Evolutionary conservation across 768 basidiomycete genomes (phyloP), one percentile per base, ranked within the genome.

Genomic region (Naganishia randhawae): DNA sequence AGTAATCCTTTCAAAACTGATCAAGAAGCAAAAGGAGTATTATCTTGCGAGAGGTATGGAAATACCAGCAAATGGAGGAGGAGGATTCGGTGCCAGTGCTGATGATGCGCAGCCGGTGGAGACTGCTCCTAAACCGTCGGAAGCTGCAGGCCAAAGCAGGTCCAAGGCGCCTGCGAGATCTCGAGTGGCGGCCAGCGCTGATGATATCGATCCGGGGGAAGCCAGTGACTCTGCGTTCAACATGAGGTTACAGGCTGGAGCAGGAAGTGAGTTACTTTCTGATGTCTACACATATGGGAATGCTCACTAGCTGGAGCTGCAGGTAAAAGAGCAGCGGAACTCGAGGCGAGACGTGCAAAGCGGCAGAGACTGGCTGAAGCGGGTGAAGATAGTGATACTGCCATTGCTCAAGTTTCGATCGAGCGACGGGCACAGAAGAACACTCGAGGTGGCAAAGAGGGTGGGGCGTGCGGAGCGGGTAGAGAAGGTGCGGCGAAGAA

Each of bases 11-110:
- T 35, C 54, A 19, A 67, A 72, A 5, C 51, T 79, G 31, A 73
- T 77, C 63, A 74, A 69, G 69, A 76, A 73, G 63, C 74, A 69
- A 69, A 67, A 70, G 27, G 65, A 67, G 37, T 70, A 74, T 50
- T 75, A 73, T 52, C 54, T 66, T 25, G 57, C 37, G 29, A 61
- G 35, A 39, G 57, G 57, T 19, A 69, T 71, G 35, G 75, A 74
- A 35, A 69, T 77, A 52, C 73, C 72, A 4, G 42, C 64, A 70
- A 11, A 33, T 74, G 29, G 73, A 71, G 54, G 73, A 67, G 63
- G 69, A 42, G 19, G 29, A 37, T 31, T 19, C 25, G 61, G n/a
- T 42, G 50, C 35, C 14, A 3, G 35, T 19, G 19, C 7, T 11
- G 37, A 22, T 54, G 54, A 17, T 37, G 33, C 5, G 14, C 9